Percentiles rank a stretch among this genome's conserved stretches.
phyloP scores from a whole-genome alignment of 768 basidiomycete genomes.

The Melanogaster broomeanus region DNA sequence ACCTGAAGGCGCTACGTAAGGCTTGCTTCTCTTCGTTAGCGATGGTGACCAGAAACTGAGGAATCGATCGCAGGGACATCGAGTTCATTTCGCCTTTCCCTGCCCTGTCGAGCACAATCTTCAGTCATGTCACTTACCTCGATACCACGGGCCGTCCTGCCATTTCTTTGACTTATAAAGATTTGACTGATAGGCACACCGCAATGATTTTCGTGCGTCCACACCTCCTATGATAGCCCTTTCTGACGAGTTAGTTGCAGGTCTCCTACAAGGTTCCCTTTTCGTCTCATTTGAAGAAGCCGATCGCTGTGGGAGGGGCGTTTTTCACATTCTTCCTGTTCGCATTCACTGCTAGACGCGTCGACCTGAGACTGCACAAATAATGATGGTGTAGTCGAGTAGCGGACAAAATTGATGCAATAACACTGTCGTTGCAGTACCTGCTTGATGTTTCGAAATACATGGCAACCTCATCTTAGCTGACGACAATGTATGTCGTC shows the following conservation, averaged over 20 bases:
- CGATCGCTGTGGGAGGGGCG: conserved; percentile 71
- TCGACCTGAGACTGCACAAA: conserved; percentile 53
- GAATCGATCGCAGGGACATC: conserved; percentile 59
- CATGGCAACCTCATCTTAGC: too few species aligned
- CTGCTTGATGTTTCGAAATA: too few species aligned
- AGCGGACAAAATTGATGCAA: neutral
- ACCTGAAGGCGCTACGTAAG: conserved; percentile 96
- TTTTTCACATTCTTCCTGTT: conserved; percentile 66
- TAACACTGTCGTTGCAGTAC: neutral
- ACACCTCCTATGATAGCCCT: neutral
- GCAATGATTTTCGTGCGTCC: conserved; percentile 78
- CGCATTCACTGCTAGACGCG: conserved; percentile 46
- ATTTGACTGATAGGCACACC: conserved; percentile 78
- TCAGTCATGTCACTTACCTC: conserved; percentile 84
- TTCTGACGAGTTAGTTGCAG: conserved; percentile 41
- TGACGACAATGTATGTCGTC: too few species aligned
- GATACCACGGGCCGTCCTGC: conserved; percentile 89
- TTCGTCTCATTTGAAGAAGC: conserved; percentile 85
- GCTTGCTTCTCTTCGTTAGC: conserved; percentile 11
- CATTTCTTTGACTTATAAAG: conserved; percentile 69
- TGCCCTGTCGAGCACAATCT: conserved; percentile 56
- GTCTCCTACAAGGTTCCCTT: conserved; percentile 85
- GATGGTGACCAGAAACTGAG: conserved; percentile 6
- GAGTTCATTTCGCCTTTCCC: conserved; percentile 78
- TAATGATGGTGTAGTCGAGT: conserved; percentile 16